phyloP scores from a whole-genome alignment of 164 flowering plant genomes.

The Cinnamomum chago region DNA sequence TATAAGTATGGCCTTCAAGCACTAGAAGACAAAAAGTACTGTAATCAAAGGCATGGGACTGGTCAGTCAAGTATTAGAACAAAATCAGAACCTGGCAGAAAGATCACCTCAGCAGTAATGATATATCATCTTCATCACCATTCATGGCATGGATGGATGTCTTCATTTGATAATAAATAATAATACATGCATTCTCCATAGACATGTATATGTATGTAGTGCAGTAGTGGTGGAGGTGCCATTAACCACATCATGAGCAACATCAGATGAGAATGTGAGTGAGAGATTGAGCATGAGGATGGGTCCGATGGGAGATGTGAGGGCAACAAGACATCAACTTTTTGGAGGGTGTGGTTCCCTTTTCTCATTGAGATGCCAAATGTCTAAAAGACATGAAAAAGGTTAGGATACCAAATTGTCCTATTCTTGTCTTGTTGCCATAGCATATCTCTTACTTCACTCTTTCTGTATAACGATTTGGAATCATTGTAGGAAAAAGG shows the following conservation, averaged over 20 bases:
- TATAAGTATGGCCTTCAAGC: not conserved
- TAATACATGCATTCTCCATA: not conserved
- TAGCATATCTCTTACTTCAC: not conserved
- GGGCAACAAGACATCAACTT: not conserved
- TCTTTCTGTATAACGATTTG: not conserved
- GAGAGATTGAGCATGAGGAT: too few relatives aligned
- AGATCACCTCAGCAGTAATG: too few relatives aligned
- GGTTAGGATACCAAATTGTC: not conserved
- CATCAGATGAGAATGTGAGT: too few relatives aligned
- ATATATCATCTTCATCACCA: not conserved
- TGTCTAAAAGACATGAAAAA: conserved; percentile 3
- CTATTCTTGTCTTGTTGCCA: not conserved
- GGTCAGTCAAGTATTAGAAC: conserved; percentile 2
- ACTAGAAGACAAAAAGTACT: conserved; percentile 21
- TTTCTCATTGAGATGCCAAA: conserved; percentile 1
- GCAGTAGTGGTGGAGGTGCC: not conserved
- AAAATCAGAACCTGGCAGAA: not conserved
- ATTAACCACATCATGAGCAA: too few relatives aligned
- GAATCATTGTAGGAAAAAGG: not conserved
- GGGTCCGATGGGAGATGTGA: not conserved
- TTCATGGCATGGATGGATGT: not conserved
- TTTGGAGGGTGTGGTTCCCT: not conserved
- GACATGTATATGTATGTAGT: not conserved
- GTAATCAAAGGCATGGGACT: conserved; percentile 23
- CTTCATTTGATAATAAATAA: too few relatives aligned